Base-by-base conservation (phyloP, 2,329 filamentous ascomycete genomes). In the Calonectria pauciramosa region DNA sequence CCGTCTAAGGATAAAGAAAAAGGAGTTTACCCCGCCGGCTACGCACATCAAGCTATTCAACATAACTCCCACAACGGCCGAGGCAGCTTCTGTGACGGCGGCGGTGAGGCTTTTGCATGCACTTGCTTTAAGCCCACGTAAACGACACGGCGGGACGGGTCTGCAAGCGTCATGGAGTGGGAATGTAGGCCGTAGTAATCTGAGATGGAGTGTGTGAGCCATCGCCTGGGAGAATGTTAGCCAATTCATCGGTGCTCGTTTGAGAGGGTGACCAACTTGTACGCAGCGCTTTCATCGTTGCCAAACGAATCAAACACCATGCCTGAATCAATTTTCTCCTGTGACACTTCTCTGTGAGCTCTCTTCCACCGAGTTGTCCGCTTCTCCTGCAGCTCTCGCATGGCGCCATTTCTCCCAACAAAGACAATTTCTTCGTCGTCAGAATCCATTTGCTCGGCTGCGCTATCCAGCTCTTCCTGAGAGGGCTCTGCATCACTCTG, bases 161-260 rank as follows among this genome's bases (percentile, higher is more conserved):
- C 89, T 38, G 92, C 93, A 1, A 93, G 90, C 0, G 94, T 94
- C 74, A 96, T 91, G 6, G 94, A 96, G 87, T 93, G 95, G 26
- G 96, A 98, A 75, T 93, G 91, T 71, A 98, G 90, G 56, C 96
- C 96, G 83, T 99, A 99, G 84, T 99, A 99, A 51, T 94, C 92
- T 13, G 95, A 96, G 76, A 99, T 96, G 72, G 95, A 94, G 85
- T 99, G 96, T 1, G 97, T 95, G 69, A 99, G 91, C 94, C 96
- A 99, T 77, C 96, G 94, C 78, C 94, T 96, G 23, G 6, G 56
- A n/a, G 26, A 0, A 20, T 36, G 70, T 80, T 51, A 78, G 74
- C 59, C 68, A 54, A 14, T 3, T 20, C 2, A 23, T 32, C 5
- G 11, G 16, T 56, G 44, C 26, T 1, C 28, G 30, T 1, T 59